Evolutionary conservation across 495 filamentous ascomycete genomes (phyloP).

Genomic region (Xylaria curta): DNA sequence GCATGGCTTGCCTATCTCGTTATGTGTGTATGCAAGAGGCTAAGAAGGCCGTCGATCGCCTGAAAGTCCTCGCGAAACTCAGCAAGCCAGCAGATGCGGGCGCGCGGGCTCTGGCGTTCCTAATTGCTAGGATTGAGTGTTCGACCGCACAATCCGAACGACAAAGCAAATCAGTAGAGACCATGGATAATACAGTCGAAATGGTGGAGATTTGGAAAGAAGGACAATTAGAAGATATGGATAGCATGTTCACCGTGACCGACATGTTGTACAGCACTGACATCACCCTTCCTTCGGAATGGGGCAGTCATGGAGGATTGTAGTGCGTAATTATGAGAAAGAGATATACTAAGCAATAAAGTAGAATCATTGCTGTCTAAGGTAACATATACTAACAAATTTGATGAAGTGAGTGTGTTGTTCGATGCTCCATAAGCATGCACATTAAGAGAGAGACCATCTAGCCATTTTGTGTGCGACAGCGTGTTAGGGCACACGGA

Average conservation of each 20-base stretch:
- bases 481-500: not conserved
- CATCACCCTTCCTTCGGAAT: not conserved
- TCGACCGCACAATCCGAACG: not conserved
- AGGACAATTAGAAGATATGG: not conserved
- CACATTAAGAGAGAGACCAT: not conserved
- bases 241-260: not conserved
- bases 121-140: not conserved
- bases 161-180: not conserved
- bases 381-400: not conserved
- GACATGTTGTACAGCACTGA: not conserved
- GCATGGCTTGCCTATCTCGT: not conserved
- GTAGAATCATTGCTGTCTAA: not conserved
- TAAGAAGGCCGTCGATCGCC: not conserved
- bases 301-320: not conserved
- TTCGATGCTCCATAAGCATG: not conserved
- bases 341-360: not conserved
- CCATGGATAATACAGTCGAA: not conserved
- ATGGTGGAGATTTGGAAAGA: not conserved
- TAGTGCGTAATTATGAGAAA: not conserved
- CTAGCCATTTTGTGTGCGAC: too few relatives aligned
- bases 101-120: not conserved
- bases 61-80: conserved; percentile 10
- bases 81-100: conserved; percentile 20
- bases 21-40: not conserved
- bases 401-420: not conserved